Evolutionary conservation across 192 early-diverging fungal genomes (phyloP), one percentile per base, ranked within the genome.

Genomic region (Coemansia sp.): DNA sequence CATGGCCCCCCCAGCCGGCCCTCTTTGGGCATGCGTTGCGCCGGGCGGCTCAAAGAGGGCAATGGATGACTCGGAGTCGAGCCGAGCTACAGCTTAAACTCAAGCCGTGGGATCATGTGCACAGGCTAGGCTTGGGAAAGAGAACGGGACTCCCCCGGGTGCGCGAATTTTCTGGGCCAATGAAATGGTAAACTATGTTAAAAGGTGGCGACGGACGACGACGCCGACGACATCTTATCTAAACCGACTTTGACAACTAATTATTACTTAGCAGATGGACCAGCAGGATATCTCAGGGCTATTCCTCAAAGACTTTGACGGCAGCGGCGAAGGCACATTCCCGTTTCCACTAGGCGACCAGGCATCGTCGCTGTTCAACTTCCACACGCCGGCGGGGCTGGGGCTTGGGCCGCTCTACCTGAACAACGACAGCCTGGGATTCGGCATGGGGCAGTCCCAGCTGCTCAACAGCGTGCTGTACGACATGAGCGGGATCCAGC

Each of bases 301-400:
- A 16, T 36, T 37, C 36, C 7, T 39, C 8, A 36, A 19, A 14
- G 72, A 74, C 35, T 39, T 77, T 39, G 10, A 17, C 31, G 66
- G 61, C 62, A 59, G 46, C 40, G 21, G 17, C 17, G 39, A 41
- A 14, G 79, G 79, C 34, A 74, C 66, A 53, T 79, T 84, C 36
- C 77, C 64, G n/a, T 84, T 79, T 16, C 74, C 81, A 24, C 70
- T 84, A 6, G 68, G 70, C 7, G 77, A 84, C 59, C 77, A 76
- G 53, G 67, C 81, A 9, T 84, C 81, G 13, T 84, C 81, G 62
- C 46, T 84, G 37, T 79, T 84, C 69, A 79, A 84, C 67, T 84
- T 84, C 65, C 81, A 84, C 62, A 57, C 77, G 4, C 77, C 79
- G 10, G 33, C 63, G 5, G 75, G 72, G 4, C 62, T 83, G 34